Base-by-base conservation (phyloP, 345 rosid genomes). In the Eutrema yunnanense region DNA sequence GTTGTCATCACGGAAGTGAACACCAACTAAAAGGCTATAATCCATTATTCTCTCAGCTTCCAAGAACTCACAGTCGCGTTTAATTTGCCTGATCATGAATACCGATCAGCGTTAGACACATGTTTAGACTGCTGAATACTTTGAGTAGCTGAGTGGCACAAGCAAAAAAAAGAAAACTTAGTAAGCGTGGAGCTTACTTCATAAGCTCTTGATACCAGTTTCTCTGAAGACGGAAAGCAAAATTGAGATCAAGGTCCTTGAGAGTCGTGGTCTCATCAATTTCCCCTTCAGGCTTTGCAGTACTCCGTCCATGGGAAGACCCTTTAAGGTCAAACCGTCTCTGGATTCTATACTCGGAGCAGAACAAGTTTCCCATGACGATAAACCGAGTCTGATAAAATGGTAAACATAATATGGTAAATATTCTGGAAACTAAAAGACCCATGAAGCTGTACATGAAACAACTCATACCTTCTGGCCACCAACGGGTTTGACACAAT, bases 271-370 rank as follows among this genome's bases (percentile, higher is more conserved):
- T 89, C 81, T 95, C 99, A 81, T 95, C 99, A 73, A 95, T 95
- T 78, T 92, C 96, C 38, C 76, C 90, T 77, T 84, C 90, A 16
- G 93, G 85, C 81, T 92, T 90, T 73, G 93, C 86, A 8, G 96
- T 89, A 49, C 85, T 81, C 10, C 99, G 94, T 55, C 99, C 99
- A 48, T 95, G 88, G 27, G 99, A 92, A 55, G 99, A 95, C 50
- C 99, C 99, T 85, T 95, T 95, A 37, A 95, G 86, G 73, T 95
- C 99, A 83, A 88, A 95, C 59, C 97, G 92, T 61, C 96, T 82
- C 79, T 95, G 97, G 58, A 95, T 95, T 79, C 96, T 82, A 53
- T 92, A 92, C 61, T 92, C 97, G 0, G 99, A 95, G 84, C 96
- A 92, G 81, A 95, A 95, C 82, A 95, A 77, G 76, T 95, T 95